Conservation (phyloP, 371 early-diverging fungal species). For the Catenaria anguillulae region DNA sequence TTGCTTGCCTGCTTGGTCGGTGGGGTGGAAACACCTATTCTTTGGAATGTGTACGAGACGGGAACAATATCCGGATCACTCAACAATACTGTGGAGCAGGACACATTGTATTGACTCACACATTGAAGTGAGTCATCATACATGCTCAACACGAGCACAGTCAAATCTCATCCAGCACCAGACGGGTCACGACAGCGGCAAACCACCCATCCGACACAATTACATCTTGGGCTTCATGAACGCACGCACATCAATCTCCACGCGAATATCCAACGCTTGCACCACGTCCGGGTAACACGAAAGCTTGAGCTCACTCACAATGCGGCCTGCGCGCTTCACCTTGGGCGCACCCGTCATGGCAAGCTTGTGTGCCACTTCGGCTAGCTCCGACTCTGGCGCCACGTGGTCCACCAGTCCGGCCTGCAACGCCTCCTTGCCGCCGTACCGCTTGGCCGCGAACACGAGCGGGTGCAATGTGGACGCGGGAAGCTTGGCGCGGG, state of each 20-base stretch:
- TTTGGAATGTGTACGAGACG: no score
- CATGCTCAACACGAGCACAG: no score
- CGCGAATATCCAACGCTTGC: not conserved
- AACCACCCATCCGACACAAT: no score
- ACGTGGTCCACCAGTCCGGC: not conserved
- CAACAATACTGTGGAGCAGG: no score
- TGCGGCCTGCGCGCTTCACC: not conserved
- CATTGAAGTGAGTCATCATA: no score
- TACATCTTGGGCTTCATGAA: not conserved
- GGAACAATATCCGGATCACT: no score
- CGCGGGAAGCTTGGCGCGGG: conserved; percentile 9
- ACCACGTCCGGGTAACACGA: not conserved
- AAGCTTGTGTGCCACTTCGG: not conserved
- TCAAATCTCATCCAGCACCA: no score
- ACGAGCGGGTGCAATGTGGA: not conserved
- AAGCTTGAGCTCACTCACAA: not conserved
- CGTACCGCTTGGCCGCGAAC: not conserved
- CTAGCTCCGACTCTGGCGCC: not conserved
- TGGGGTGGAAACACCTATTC: no score
- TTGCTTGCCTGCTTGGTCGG: no score
- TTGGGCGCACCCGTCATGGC: not conserved
- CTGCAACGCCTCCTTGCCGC: not conserved
- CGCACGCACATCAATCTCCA: not conserved
- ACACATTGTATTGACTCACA: no score
- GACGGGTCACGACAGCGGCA: no score